Conservation (phyloP, 768 basidiomycete species). For the Tubosaeta brunneosetosa region DNA sequence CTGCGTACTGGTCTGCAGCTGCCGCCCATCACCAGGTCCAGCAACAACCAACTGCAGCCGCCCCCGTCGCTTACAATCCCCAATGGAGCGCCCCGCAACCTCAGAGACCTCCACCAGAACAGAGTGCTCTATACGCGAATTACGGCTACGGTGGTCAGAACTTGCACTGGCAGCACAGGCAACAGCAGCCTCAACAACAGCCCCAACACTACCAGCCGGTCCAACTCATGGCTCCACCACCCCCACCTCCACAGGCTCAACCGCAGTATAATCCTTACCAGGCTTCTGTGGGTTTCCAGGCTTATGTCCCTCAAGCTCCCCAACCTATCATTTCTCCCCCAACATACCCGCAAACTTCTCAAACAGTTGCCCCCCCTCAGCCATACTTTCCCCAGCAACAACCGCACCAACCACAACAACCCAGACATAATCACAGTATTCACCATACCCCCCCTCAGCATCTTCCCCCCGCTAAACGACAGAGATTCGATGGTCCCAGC, state of each 20-base stretch:
- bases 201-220: slow-evolving; percentile 47
- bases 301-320: slow-evolving; percentile 61
- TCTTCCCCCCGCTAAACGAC: slow-evolving; percentile 88
- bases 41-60: slow-evolving; percentile 31
- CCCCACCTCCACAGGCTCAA: slow-evolving; percentile 52
- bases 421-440: slow-evolving; percentile 43
- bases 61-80: slow-evolving; percentile 51
- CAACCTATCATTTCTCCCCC: slow-evolving; percentile 50
- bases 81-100: slow-evolving; percentile 66
- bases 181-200: slow-evolving; percentile 48
- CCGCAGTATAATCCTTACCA: slow-evolving; percentile 76
- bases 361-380: slow-evolving; percentile 37
- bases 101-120: slow-evolving; percentile 67
- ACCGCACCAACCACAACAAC: slow-evolving; percentile 38
- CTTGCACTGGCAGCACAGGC: slow-evolving; percentile 60
- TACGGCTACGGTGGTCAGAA: slow-evolving; percentile 82
- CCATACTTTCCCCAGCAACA: slow-evolving; percentile 39
- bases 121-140: slow-evolving; percentile 83
- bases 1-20: slow-evolving; percentile 69
- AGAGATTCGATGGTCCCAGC: slow-evolving; percentile 78
- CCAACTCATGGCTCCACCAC: slow-evolving; percentile 47
- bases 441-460: slow-evolving; percentile 73
- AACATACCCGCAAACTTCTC: slow-evolving; percentile 41
- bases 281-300: slow-evolving; percentile 58
- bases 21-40: slow-evolving; percentile 44